Evolutionary conservation across 2,329 filamentous ascomycete genomes (phyloP).

Genomic region (Ophiosphaerella korrae): DNA sequence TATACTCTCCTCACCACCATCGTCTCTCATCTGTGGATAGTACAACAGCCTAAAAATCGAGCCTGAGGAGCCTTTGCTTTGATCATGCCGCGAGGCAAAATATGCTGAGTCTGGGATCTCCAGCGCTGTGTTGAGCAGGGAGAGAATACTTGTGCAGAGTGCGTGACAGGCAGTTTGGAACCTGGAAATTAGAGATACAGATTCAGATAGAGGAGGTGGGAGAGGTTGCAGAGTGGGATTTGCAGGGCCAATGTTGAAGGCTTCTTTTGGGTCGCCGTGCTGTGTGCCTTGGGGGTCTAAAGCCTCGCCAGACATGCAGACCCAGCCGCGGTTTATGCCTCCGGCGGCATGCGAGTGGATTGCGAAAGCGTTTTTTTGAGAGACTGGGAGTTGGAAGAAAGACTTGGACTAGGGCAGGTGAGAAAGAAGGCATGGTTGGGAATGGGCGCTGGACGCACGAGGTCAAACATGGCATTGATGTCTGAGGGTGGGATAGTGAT

Average conservation of each 20-base stretch:
- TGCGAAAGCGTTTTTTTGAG: constrained; percentile 74
- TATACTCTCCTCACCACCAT: constrained; percentile 59
- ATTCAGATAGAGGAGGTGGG: constrained; percentile 64
- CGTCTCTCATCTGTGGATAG: constrained; percentile 46
- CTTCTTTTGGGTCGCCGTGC: constrained; percentile 78
- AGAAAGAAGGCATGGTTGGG: not conserved
- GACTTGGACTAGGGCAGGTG: constrained; percentile 62
- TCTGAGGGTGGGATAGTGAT: constrained; percentile 68
- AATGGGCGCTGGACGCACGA: constrained; percentile 59
- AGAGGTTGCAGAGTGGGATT: constrained; percentile 68
- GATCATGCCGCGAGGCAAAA: constrained; percentile 67
- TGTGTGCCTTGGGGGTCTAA: constrained; percentile 73
- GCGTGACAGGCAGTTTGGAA: constrained; percentile 75
- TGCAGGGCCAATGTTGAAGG: constrained; percentile 90
- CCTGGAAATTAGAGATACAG: constrained; percentile 65
- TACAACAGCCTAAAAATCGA: constrained; percentile 62
- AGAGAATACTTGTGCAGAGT: constrained; percentile 74
- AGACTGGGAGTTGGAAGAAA: constrained; percentile 72
- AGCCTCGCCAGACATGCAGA: constrained; percentile 84
- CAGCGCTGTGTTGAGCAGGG: constrained; percentile 78
- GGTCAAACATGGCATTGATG: constrained; percentile 72
- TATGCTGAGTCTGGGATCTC: constrained; percentile 58
- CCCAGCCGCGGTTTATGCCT: constrained; percentile 82
- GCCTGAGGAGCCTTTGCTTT: constrained; percentile 55
- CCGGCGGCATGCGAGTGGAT: constrained; percentile 66